Conservation (phyloP, 257 asterid genomes). For the Coffea eugenioides region DNA sequence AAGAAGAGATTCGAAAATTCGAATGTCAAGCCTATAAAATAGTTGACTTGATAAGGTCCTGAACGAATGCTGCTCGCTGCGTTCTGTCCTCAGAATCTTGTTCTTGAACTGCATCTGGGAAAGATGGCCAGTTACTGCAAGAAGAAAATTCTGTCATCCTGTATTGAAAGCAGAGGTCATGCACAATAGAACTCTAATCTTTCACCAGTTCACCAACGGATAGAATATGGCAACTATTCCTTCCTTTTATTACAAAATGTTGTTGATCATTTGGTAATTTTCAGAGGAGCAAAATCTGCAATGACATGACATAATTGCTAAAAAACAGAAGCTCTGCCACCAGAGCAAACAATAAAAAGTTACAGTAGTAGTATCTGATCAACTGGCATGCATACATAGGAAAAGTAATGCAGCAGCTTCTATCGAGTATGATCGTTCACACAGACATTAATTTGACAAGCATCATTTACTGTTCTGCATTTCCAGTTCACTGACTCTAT, state of each 20-base stretch:
- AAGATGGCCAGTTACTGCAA: constrained; percentile 23
- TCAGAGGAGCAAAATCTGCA: too few species aligned
- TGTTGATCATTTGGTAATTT: too few species aligned
- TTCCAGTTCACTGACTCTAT: not conserved
- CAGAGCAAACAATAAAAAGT: constrained; percentile 3
- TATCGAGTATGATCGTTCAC: not conserved
- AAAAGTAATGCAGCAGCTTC: not conserved
- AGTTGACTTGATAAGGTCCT: constrained; percentile 52
- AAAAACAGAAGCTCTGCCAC: too few species aligned
- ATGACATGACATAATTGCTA: too few species aligned
- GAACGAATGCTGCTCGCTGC: constrained; percentile 43
- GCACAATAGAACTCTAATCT: not conserved
- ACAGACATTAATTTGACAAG: not conserved
- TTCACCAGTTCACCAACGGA: too few species aligned
- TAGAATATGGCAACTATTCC: too few species aligned
- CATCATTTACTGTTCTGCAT: not conserved
- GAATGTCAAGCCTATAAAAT: constrained; percentile 10
- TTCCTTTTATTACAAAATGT: too few species aligned
- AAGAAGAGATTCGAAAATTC: not conserved
- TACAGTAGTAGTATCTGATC: not conserved
- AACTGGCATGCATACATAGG: not conserved
- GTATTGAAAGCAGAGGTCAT: not conserved
- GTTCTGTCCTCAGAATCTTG: constrained; percentile 38
- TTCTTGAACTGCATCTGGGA: constrained; percentile 27
- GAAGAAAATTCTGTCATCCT: too few species aligned